Evolutionary conservation across 306 rosid genomes (phyloP), one percentile per base, ranked within the genome.

Genomic region (Castanea sativa): DNA sequence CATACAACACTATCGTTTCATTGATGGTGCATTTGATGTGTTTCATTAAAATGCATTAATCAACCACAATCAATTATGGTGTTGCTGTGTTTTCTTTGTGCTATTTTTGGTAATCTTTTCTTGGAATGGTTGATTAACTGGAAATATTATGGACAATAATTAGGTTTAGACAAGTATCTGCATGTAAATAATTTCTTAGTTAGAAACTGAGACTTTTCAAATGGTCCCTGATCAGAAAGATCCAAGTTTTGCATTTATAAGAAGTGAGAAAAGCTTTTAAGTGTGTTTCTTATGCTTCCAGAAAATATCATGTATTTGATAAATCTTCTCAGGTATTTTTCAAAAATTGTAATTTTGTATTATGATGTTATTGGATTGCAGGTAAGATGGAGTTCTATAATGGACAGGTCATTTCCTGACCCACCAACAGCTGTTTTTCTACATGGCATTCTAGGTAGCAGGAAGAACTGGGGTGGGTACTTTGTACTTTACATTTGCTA

Each of bases 371-470:
- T 76, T 55, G 55, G 29, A 55, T 27, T 86, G 76, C 85, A 92
- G 98, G 97, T 95, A 75, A 91, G 90, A 73, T 95, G 98, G 99
- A 90, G 93, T 85, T 86, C 94, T 73, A 90, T 87, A 33, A 60
- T 80, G 91, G 97, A 90, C 69, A 84, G 74, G 61, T 81, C 92
- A 74, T 29, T 85, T 43, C 93, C 93, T 43, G 97, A 89, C 57
- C 91, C 99, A 57, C 97, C 98, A 63, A 95, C 99, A 38, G 99
- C 98, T 80, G 94, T 95, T 81, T 90, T 95, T 78, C 88, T 92
- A 55, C 98, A 92, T 85, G 99, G 99, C 45, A 91, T 92, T 85
- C 85, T 92, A 14, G 98, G 99, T 33, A 85, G 94, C 91, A 87
- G 97, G 82, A 95, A 92, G 87, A 95, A 92, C 71, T 95, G 98